phyloP scores from a whole-genome alignment of 2,329 filamentous ascomycete species.

The Drechslerella coelobrocha region DNA sequence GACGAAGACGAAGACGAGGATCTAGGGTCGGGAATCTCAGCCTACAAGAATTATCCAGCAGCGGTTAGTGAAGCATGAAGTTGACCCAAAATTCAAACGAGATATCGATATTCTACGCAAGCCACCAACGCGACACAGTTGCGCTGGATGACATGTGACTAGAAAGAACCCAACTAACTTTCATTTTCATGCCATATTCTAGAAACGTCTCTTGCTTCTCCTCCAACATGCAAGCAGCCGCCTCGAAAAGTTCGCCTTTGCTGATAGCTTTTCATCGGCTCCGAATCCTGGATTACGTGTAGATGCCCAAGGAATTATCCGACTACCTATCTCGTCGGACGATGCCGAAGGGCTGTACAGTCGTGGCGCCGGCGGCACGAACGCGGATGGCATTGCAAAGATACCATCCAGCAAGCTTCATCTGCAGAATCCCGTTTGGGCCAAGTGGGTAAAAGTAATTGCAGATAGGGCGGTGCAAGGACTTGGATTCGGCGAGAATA shows the following conservation, averaged over 20 bases:
- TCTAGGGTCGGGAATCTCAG: neutral
- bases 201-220: constrained; percentile 3
- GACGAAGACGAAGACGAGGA: constrained; percentile 14
- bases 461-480: neutral
- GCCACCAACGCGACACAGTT: too few species aligned
- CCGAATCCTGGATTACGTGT: constrained; percentile 18
- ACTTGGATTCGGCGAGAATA: neutral
- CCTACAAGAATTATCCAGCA: neutral
- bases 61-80: neutral
- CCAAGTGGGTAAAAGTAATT: neutral
- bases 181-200: neutral
- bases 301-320: neutral
- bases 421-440: neutral
- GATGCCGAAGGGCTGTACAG: neutral
- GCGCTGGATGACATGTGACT: too few species aligned
- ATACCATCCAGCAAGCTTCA: neutral
- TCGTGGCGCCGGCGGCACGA: neutral
- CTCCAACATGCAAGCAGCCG: neutral
- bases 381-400: neutral
- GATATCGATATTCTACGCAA: too few species aligned
- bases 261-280: neutral
- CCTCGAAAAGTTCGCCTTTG: neutral
- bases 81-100: neutral
- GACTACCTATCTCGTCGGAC: constrained; percentile 13
- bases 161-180: too few species aligned